Evolutionary conservation across 202 grass and related monocot genomes (phyloP), one percentile per base, ranked within the genome.

Genomic region (Setaria italica): DNA sequence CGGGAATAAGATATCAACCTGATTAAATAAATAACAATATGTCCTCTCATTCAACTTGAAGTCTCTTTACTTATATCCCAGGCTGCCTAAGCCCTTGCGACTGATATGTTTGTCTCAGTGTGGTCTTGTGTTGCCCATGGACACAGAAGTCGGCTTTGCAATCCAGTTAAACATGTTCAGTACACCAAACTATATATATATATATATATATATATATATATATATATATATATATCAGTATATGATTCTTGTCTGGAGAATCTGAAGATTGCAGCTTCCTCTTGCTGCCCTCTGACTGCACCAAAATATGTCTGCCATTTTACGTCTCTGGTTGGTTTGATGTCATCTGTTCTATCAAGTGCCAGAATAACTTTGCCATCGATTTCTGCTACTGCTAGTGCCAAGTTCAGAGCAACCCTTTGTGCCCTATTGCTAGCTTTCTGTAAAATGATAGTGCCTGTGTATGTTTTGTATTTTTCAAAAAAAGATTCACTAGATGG

Each of bases 131-230:
- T 16, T 30, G 12, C 21, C 13, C 14, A 6, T 14, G 43, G 25
- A 53, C 71, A 37, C 63, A 70, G 41, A 67, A 76, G 60, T 43
- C 9, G 68, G 15, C 9, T 82, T 73, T 76, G 47, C 9, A 82
- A 41, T 50, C 21, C 72, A 42, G 39, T 58, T 60, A 20, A 76
- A 41, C 41, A 17, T 77, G 42, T 60, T 29, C 54, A 12, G 32
- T 60, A 42, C 33, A 82, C 47, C 25, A 68, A 75, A 12, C 51
- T 39, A 42, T 25, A 25, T 39, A 42, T n/a, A 19, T n/a, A 42
- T 74, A 45, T 35, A n/a, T 39, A 42, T 25, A 25, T 39, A 42
- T 39, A 42, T 25, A 25, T 39, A 42, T 39, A 42, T 25, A 25
- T 39, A 42, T 39, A 42, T 25, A 25, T 39, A 42, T n/a, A 19